A percentile compares a stretch with the other conserved stretches of the same genome.
These are phyloP conservation scores for Verticillium dahliae DNA, from an alignment of 2,329 filamentous ascomycete genomes.

Conservation along the genomic window DNA sequence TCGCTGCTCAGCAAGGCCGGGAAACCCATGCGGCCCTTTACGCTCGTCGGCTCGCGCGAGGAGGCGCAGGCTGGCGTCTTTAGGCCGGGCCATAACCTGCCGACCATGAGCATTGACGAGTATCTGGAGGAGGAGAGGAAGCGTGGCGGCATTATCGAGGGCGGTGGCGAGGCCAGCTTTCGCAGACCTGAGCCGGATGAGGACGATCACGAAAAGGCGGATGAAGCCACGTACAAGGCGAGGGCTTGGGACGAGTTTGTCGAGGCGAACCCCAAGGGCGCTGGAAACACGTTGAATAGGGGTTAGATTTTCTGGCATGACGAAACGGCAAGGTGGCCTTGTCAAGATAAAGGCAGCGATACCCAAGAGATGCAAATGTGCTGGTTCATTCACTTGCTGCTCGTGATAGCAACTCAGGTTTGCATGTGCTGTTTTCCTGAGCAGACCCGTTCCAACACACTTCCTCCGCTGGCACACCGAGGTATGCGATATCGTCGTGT, in stretches of 20 bases:
- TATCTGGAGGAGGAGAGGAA: constrained; percentile 87
- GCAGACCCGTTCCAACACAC: background rate
- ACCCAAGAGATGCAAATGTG: background rate
- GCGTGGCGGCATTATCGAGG: constrained; percentile 84
- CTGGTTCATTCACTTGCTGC: background rate
- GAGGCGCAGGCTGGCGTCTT: constrained; percentile 78
- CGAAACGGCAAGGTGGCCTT: background rate
- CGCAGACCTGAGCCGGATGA: constrained; percentile 71
- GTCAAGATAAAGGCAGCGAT: background rate
- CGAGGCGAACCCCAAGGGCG: constrained; percentile 80
- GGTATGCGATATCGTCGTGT: too few relatives aligned
- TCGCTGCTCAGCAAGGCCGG: constrained; percentile 73
- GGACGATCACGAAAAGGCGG: constrained; percentile 81
- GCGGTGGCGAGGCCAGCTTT: constrained; percentile 71
- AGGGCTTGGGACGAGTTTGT: constrained; percentile 92
- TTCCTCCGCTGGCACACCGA: too few relatives aligned
- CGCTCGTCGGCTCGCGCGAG: constrained; percentile 69
- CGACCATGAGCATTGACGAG: constrained; percentile 97
- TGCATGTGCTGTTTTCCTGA: too few relatives aligned
- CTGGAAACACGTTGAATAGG: constrained; percentile 78
- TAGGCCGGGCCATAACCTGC: constrained; percentile 82
- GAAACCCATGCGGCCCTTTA: constrained; percentile 87
- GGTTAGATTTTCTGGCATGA: constrained; percentile 34
- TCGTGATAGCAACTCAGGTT: background rate
- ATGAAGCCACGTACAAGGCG: constrained; percentile 88